These are phyloP conservation scores for Periglandula ipomoeae DNA, from an alignment of 2,329 filamentous ascomycete genomes.

Conservation along the genomic window DNA sequence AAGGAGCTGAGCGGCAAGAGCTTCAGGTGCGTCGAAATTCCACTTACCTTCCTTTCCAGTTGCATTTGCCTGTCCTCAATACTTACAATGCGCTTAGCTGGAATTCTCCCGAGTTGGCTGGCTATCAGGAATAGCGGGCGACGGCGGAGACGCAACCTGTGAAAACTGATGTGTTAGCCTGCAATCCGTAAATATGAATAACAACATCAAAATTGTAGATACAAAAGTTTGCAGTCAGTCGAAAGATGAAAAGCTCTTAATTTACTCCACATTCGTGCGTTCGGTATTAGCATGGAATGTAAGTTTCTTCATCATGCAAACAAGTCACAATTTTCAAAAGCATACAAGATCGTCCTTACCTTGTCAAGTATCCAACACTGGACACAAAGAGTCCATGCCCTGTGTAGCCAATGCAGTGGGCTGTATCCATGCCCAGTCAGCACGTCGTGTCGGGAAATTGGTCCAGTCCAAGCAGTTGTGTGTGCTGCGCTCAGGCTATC, in stretches of 20 bases:
- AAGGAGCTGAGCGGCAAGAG: slow-evolving; percentile 67
- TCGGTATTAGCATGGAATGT: slow-evolving; percentile 76
- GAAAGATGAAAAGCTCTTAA: slow-evolving; percentile 80
- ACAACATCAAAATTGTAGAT: slow-evolving; percentile 15
- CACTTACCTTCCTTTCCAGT: background rate
- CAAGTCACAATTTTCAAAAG: slow-evolving; percentile 4
- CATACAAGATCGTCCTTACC: slow-evolving; percentile 15
- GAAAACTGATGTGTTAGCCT: slow-evolving; percentile 5
- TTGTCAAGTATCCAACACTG: background rate
- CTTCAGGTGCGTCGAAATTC: slow-evolving; percentile 45
- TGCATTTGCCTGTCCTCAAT: background rate
- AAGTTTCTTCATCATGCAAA: slow-evolving; percentile 54
- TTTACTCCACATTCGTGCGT: slow-evolving; percentile 53
- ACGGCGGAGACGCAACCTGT: background rate
- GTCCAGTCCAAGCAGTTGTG: background rate
- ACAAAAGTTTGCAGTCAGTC: slow-evolving; percentile 45
- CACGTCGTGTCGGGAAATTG: background rate
- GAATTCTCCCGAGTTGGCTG: slow-evolving; percentile 37
- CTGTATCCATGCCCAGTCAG: background rate
- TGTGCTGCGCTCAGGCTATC: slow-evolving; percentile 20
- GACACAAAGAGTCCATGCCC: background rate
- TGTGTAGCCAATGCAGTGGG: background rate
- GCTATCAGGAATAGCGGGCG: slow-evolving; percentile 37
- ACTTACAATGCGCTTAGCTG: slow-evolving; percentile 22
- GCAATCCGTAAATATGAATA: slow-evolving; percentile 9